These are phyloP conservation scores for Oehlia diaphana DNA, from an alignment of 192 early-diverging fungal species.

Conservation along the genomic window DNA sequence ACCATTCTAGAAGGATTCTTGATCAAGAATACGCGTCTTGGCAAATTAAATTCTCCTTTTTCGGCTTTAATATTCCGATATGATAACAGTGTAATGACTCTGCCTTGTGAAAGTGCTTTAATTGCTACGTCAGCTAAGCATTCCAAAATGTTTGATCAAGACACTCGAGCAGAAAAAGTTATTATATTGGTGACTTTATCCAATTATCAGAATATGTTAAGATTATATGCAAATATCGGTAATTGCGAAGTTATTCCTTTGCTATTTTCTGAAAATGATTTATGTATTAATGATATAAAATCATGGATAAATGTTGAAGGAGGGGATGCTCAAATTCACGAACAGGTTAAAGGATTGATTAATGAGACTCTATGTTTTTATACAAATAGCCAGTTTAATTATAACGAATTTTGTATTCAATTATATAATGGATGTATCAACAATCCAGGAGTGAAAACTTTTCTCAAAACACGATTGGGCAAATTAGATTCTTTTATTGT, in stretches of 20 bases:
- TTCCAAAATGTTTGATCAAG: not conserved
- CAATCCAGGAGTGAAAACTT: not conserved
- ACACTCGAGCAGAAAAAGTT: not conserved
- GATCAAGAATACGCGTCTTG: not conserved
- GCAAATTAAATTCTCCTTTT: not conserved
- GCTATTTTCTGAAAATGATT: not conserved
- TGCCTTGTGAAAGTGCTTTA: constrained; percentile 1
- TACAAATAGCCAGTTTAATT: not conserved
- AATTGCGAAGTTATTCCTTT: constrained; percentile 11
- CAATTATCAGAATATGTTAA: not conserved
- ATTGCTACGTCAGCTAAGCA: not conserved
- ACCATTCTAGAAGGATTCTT: constrained; percentile 1
- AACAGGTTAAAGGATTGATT: not conserved
- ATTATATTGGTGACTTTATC: constrained; percentile 10
- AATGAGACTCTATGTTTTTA: not conserved
- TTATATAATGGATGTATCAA: not conserved
- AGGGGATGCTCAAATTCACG: not conserved
- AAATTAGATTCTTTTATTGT: constrained; percentile 13
- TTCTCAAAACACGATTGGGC: not conserved
- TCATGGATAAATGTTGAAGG: not conserved
- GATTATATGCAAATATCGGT: not conserved
- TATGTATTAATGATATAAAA: not conserved
- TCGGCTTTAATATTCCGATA: constrained; percentile 11
- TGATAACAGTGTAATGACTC: not conserved
- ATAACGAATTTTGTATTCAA: not conserved